phyloP scores from a whole-genome alignment of 106 monocot species.

The Dioscorea alata region DNA sequence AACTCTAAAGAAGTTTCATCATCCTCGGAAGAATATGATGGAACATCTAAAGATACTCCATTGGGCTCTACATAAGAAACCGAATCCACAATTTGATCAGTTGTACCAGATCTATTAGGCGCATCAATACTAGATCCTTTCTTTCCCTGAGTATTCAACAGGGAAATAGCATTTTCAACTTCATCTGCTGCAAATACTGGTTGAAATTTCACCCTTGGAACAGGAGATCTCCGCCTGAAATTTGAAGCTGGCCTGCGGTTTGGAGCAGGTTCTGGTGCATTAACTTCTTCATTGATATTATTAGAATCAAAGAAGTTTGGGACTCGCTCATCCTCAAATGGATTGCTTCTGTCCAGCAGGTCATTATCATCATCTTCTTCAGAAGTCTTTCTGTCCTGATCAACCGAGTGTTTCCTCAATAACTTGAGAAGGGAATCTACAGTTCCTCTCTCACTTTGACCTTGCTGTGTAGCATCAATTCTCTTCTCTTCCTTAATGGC shows the following conservation, averaged over 20 bases:
- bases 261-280: conserved; percentile 15
- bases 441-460: conserved; percentile 57
- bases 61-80: conserved; percentile 18
- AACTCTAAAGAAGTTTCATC: conserved; percentile 30
- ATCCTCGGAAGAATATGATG: conserved; percentile 18
- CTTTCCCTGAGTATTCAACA: conserved; percentile 9
- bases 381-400: conserved; percentile 39
- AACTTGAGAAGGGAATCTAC: conserved; percentile 84
- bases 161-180: background rate
- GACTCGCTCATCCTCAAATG: conserved; percentile 39
- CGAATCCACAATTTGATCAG: conserved; percentile 16
- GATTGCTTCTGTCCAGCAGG: conserved; percentile 26
- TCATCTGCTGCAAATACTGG: conserved; percentile 61
- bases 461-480: conserved; percentile 52
- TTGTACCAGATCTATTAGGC: background rate
- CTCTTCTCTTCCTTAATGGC: conserved; percentile 68
- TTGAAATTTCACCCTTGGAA: conserved; percentile 71
- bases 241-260: conserved; percentile 55
- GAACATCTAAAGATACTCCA: conserved; percentile 19
- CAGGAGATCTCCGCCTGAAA: conserved; percentile 69
- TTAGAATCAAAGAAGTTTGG: conserved; percentile 34
- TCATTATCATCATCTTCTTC: conserved; percentile 26
- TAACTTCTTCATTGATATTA: conserved; percentile 27
- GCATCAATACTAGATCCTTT: conserved; percentile 6
- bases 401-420: conserved; percentile 65